Percentiles rank a stretch among this genome's conserved stretches.
phyloP scores from a whole-genome alignment of 2,329 filamentous ascomycete species.

The Epicoccum sorghinum region DNA sequence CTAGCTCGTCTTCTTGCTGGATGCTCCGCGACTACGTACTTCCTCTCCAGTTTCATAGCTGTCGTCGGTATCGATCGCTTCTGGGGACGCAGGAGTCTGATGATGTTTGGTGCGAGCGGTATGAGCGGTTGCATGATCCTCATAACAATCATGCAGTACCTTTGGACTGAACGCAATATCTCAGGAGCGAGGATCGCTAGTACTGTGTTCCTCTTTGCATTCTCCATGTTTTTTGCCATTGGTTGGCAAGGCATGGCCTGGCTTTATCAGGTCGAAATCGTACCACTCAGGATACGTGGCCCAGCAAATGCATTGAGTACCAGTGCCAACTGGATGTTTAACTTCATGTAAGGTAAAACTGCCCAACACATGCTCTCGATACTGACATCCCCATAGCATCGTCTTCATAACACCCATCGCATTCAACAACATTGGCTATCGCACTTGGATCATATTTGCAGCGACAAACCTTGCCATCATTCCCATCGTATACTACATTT shows the following conservation, averaged over 20 bases:
- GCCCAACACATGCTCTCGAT: background rate
- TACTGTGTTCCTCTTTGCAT: slow-evolving; percentile 80
- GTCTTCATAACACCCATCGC: slow-evolving; percentile 69
- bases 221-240: slow-evolving; percentile 87
- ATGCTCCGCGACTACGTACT: slow-evolving; percentile 47
- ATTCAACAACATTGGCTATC: slow-evolving; percentile 60
- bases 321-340: slow-evolving; percentile 84
- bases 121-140: slow-evolving; percentile 44
- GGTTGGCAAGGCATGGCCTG: slow-evolving; percentile 79
- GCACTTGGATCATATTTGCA: slow-evolving; percentile 65
- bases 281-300: slow-evolving; percentile 84
- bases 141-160: slow-evolving; percentile 34
- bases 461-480: slow-evolving; percentile 58
- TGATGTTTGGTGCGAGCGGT: slow-evolving; percentile 45
- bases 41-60: slow-evolving; percentile 45
- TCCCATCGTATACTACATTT: slow-evolving; percentile 64
- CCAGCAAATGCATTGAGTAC: slow-evolving; percentile 86
- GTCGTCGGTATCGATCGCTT: slow-evolving; percentile 47
- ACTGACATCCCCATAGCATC: slow-evolving; percentile 54
- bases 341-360: slow-evolving; percentile 52
- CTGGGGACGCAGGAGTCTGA: slow-evolving; percentile 42
- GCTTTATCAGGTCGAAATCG: slow-evolving; percentile 73
- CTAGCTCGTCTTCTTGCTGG: slow-evolving; percentile 50
- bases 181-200: slow-evolving; percentile 43
- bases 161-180: slow-evolving; percentile 28